Evolutionary conservation across 1,284 basidiomycete species (phyloP), one percentile per base, ranked within the genome.

Genomic region (Fereydounia khargensis): DNA sequence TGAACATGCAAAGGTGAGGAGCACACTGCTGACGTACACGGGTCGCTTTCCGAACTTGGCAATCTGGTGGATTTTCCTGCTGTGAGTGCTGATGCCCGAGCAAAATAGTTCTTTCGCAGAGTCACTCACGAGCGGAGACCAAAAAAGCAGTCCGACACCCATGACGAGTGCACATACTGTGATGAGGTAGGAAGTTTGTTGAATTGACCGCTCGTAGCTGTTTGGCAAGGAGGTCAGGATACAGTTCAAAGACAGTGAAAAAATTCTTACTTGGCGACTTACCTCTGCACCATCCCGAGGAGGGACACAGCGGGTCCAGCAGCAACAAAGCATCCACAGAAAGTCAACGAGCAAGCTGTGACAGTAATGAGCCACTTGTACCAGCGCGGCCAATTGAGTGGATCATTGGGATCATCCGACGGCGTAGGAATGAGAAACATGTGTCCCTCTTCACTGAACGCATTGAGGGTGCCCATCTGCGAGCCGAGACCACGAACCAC

Each of bases 341-440:
- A 49, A 16, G 38, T 46, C 10, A 25, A 39, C 7, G 39, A 11
- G 30, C 40, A 47, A 22, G 44, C 46, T 13, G 49, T 13, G 32
- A 39, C 42, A 21, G 51, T 54, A 16, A 54, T 20, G 35, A 34
- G 49, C 51, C 51, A 54, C 21, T 54, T 54, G 51, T 34, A 47
- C n/a, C 39, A 27, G 7, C 38, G 38, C 8, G 51, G 49, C 51
- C 51, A 54, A 32, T 54, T 54, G 19, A 46, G 23, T 16, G 39
- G 43, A n/a, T 44, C 47, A 33, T 43, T 44, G 34, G 35, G 28
- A 17, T 54, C 46, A 30, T 54, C 31, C 30, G 40, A 35, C 14
- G 51, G 51, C 11, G 39, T 54, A 9, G 51, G 51, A 11, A 48
- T n/a, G 7, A 54, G 36, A 27, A 48, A 36, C 13, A 38, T 33